Percentiles rank a stretch among this genome's conserved stretches.
These are phyloP conservation scores for Ramalina intermedia DNA, from an alignment of 495 filamentous ascomycete genomes.

Conservation along the genomic window DNA sequence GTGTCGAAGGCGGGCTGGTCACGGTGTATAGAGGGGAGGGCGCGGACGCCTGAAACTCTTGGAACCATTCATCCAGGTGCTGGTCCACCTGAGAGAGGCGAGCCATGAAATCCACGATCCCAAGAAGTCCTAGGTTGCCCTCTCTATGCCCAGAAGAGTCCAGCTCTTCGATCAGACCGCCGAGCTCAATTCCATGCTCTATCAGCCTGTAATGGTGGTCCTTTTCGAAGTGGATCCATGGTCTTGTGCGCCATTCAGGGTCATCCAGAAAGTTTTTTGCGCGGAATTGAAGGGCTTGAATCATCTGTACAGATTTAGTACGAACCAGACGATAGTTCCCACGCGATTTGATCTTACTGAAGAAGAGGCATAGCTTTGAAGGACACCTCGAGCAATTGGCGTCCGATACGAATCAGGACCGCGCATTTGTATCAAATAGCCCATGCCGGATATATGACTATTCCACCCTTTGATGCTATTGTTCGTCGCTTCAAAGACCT, in stretches of 20 bases:
- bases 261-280: background rate
- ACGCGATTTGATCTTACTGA: background rate
- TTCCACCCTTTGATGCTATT: slow-evolving; percentile 8
- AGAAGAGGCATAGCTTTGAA: background rate
- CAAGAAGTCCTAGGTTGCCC: background rate
- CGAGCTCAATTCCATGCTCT: slow-evolving; percentile 1
- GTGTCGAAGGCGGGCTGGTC: no score
- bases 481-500: slow-evolving; percentile 9
- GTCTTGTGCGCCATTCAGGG: background rate
- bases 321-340: background rate
- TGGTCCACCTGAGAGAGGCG: background rate
- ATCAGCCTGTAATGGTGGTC: background rate
- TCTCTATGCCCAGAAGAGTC: background rate
- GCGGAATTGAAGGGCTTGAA: background rate
- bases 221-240: background rate
- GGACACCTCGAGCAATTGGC: background rate
- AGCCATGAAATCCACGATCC: background rate
- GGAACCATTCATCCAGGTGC: background rate
- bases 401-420: slow-evolving; percentile 1
- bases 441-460: slow-evolving; percentile 4
- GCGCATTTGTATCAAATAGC: background rate
- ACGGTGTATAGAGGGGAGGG: background rate
- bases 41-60: background rate
- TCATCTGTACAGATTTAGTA: background rate
- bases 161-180: background rate